A percentile compares a stretch with the other conserved stretches of the same genome.
These are phyloP conservation scores for Alternaria atra DNA, from an alignment of 2,329 filamentous ascomycete genomes.

Conservation along the genomic window DNA sequence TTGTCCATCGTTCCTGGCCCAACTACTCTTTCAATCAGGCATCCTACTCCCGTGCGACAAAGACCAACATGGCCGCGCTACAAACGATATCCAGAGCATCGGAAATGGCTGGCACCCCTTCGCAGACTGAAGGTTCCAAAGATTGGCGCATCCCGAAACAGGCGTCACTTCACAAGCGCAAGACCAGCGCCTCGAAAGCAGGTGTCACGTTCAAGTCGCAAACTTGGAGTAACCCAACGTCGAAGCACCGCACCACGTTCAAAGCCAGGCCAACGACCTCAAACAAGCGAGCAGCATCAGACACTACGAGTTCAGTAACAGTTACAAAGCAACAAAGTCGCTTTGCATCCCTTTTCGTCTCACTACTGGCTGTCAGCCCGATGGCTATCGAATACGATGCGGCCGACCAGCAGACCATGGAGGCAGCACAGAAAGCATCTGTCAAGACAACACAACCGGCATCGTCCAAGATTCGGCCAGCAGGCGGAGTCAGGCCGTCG, in stretches of 20 bases:
- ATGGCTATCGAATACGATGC: slow-evolving; percentile 24
- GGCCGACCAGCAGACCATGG: slow-evolving; percentile 25
- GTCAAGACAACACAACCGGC: neutral
- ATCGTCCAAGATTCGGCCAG: slow-evolving; percentile 7
- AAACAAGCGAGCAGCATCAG: neutral
- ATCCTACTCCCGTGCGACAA: neutral
- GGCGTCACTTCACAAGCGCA: neutral
- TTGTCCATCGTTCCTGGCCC: neutral
- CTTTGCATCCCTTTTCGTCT: slow-evolving; percentile 29
- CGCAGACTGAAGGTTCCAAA: neutral
- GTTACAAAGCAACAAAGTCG: slow-evolving; percentile 23
- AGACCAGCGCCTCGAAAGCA: neutral
- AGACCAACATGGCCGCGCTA: neutral
- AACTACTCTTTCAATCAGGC: neutral
- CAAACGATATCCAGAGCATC: neutral
- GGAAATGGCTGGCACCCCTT: neutral
- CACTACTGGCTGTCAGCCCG: slow-evolving; percentile 25
- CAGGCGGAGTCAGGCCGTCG: slow-evolving; percentile 3
- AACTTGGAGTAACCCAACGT: neutral
- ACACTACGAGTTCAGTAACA: slow-evolving; percentile 5
- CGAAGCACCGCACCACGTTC: neutral
- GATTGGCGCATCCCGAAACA: neutral
- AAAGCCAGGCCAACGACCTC: neutral
- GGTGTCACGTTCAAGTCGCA: slow-evolving; percentile 14
- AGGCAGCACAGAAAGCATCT: slow-evolving; percentile 22